Percentiles rank a stretch among this genome's conserved stretches.
These are phyloP conservation scores for Cadophora gregata DNA, from an alignment of 2,329 filamentous ascomycete species.

Conservation along the genomic window DNA sequence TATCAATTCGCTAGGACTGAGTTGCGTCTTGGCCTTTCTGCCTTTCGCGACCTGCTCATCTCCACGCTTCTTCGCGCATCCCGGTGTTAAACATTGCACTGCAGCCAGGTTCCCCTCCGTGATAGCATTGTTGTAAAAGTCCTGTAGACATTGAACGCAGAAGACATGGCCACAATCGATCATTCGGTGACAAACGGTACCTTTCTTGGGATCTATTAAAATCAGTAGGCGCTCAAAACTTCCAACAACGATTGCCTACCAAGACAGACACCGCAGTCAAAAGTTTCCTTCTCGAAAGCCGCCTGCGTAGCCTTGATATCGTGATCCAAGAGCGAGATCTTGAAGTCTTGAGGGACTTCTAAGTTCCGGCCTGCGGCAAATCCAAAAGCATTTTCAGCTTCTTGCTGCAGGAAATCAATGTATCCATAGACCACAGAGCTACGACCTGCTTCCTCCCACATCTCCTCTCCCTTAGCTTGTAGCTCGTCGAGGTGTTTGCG, in stretches of 20 bases:
- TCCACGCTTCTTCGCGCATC: conserved; percentile 71
- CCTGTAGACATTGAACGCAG: conserved; percentile 83
- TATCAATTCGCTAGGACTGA: conserved; percentile 84
- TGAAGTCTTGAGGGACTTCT: conserved; percentile 60
- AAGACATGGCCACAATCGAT: conserved; percentile 89
- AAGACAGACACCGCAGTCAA: conserved; percentile 87
- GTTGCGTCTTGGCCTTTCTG: conserved; percentile 67
- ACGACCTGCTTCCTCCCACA: conserved; percentile 68
- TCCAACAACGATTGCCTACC: background rate
- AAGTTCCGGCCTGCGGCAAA: conserved; percentile 57
- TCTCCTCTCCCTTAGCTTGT: conserved; percentile 54
- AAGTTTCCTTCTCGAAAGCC: conserved; percentile 83
- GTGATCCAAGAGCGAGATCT: conserved; percentile 77
- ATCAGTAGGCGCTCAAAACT: background rate
- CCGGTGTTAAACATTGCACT: conserved; percentile 80
- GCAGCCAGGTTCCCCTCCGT: conserved; percentile 79
- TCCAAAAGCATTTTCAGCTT: conserved; percentile 65
- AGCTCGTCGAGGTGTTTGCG: conserved; percentile 54
- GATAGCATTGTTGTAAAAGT: conserved; percentile 90
- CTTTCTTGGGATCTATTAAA: conserved; percentile 80
- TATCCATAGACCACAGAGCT: conserved; percentile 66
- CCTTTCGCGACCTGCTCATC: conserved; percentile 48
- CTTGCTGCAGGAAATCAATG: conserved; percentile 67
- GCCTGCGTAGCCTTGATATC: conserved; percentile 76
- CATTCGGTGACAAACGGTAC: conserved; percentile 79